A percentile compares a stretch with the other conserved stretches of the same genome.
These are phyloP conservation scores for Exophiala bonariae DNA, from an alignment of 2,329 filamentous ascomycete genomes.

Conservation along the genomic window DNA sequence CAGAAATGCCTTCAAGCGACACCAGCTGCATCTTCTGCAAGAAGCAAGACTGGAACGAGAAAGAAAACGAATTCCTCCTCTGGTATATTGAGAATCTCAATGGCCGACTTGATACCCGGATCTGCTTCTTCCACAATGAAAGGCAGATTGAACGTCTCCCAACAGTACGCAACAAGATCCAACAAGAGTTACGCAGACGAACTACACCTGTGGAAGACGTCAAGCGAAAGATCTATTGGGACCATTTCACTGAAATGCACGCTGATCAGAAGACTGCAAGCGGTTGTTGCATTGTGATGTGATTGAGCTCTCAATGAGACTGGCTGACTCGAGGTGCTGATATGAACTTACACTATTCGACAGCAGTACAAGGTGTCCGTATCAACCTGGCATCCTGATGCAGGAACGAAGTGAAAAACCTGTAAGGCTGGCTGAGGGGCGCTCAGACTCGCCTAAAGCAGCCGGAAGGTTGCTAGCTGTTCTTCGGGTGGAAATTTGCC, in stretches of 20 bases:
- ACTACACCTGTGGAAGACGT: slow-evolving; percentile 5
- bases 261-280: slow-evolving; percentile 2
- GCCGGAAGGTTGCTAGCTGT: too few relatives aligned
- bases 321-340: too few relatives aligned
- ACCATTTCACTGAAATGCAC: slow-evolving; percentile 9
- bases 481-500: too few relatives aligned
- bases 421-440: too few relatives aligned
- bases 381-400: too few relatives aligned
- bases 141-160: slow-evolving; percentile 9
- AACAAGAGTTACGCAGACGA: slow-evolving; percentile 1
- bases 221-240: slow-evolving; percentile 6
- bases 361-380: too few relatives aligned
- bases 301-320: too few relatives aligned
- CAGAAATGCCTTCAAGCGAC: slow-evolving; percentile 2
- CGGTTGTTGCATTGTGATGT: slow-evolving; percentile 9
- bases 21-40: slow-evolving; percentile 11
- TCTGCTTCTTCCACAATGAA: slow-evolving; percentile 11
- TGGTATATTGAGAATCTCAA: slow-evolving; percentile 11
- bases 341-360: too few relatives aligned
- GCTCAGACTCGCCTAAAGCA: too few relatives aligned
- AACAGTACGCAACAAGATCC: neutral
- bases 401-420: too few relatives aligned
- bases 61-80: slow-evolving; percentile 8
- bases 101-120: slow-evolving; percentile 7
- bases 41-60: slow-evolving; percentile 6